Conservation (phyloP, 306 rosid species). For the Lupinus albus region DNA sequence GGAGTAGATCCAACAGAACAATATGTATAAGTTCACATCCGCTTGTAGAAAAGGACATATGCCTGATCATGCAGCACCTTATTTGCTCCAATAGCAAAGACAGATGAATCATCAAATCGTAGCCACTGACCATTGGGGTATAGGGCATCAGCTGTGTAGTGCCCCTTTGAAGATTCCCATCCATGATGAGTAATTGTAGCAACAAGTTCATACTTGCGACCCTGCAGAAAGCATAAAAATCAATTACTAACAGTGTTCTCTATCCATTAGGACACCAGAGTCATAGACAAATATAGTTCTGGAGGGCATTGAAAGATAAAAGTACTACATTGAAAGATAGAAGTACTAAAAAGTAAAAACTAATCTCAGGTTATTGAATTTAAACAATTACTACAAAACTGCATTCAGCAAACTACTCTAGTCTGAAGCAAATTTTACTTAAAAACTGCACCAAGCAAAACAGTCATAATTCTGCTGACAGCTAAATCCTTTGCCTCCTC, state of each 20-base stretch:
- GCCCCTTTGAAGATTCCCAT: conserved; percentile 90
- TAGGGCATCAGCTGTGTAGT: conserved; percentile 89
- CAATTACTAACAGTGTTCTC: conserved; percentile 15
- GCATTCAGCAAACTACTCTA: background rate
- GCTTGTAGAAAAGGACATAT: conserved; percentile 85
- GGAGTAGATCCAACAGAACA: background rate
- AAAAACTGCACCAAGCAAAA: background rate
- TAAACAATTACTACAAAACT: background rate
- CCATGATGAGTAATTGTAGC: conserved; percentile 97
- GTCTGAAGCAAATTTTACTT: background rate
- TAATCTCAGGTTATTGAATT: background rate
- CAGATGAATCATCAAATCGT: conserved; percentile 83
- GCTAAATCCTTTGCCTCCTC: background rate
- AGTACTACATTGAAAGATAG: conserved; percentile 19
- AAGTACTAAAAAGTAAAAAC: background rate
- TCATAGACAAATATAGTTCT: conserved; percentile 23
- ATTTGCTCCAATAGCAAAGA: conserved; percentile 60
- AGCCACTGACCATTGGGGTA: conserved; percentile 72
- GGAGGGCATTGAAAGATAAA: background rate
- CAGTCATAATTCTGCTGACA: background rate
- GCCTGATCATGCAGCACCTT: conserved; percentile 90
- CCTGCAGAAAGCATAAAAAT: conserved; percentile 48
- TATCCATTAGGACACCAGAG: background rate
- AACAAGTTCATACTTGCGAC: conserved; percentile 87
- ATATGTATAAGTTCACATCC: conserved; percentile 44